Conservation (phyloP, 805 yeast species). For the Saturnispora serradocipensis region DNA sequence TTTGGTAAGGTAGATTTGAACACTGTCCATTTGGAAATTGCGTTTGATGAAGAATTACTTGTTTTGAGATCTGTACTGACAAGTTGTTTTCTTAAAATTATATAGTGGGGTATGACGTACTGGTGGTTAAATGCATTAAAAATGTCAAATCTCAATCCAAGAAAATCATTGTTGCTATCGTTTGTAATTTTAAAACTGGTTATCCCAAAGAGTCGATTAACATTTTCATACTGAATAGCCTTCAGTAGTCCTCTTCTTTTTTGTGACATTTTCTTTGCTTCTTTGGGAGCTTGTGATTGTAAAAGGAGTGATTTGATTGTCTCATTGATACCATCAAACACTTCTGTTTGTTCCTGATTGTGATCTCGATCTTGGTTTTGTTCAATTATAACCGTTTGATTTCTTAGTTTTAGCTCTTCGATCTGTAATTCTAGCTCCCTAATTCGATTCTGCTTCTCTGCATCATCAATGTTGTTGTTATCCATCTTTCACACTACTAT, state of each 20-base stretch:
- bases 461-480: neutral
- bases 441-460: conserved; percentile 7
- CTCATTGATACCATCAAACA: neutral
- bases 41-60: neutral
- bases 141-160: conserved; percentile 46
- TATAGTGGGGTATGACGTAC: conserved; percentile 38
- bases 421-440: conserved; percentile 12
- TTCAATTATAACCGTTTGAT: neutral
- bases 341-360: neutral
- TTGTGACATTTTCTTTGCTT: conserved; percentile 1
- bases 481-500: neutral
- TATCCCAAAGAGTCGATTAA: conserved; percentile 39
- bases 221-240: conserved; percentile 35
- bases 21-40: conserved; percentile 21
- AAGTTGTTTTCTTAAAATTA: conserved; percentile 28
- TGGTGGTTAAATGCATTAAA: conserved; percentile 23
- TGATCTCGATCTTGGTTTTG: neutral
- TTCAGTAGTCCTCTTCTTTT: neutral
- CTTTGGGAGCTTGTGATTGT: neutral
- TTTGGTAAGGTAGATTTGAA: conserved; percentile 30
- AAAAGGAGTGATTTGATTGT: neutral
- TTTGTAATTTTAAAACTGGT: conserved; percentile 41
- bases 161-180: conserved; percentile 22
- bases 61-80: neutral
- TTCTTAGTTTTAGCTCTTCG: conserved; percentile 5